Conservation (phyloP, 1,284 basidiomycete species). For the Heterobasidion parviporum region DNA sequence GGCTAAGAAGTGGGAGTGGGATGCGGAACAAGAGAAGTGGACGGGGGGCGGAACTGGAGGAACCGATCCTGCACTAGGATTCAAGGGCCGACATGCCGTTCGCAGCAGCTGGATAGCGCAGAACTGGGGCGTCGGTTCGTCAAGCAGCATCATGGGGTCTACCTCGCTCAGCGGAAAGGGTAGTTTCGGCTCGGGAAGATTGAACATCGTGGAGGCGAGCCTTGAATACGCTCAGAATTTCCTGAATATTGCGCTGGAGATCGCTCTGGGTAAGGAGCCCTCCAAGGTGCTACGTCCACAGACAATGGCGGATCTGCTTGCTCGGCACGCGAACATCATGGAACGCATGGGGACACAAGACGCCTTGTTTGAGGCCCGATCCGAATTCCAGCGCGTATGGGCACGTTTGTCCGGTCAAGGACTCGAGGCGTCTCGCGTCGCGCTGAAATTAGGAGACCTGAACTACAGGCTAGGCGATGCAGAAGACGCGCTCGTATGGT, state of each 20-base stretch:
- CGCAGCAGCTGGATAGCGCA: constrained; percentile 74
- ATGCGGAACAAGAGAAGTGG: constrained; percentile 64
- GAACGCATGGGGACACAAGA: constrained; percentile 59
- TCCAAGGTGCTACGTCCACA: constrained; percentile 35
- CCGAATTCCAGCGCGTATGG: constrained; percentile 62
- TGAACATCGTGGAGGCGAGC: constrained; percentile 42
- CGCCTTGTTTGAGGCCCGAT: constrained; percentile 48
- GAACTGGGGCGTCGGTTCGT: constrained; percentile 57
- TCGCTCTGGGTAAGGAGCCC: constrained; percentile 31
- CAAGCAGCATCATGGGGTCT: constrained; percentile 28
- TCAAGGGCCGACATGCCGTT: constrained; percentile 56
- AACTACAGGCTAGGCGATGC: constrained; percentile 43
- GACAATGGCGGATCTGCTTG: constrained; percentile 51
- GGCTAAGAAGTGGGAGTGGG: constrained; percentile 63
- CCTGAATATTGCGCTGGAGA: constrained; percentile 40
- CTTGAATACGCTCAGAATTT: constrained; percentile 48
- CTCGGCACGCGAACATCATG: constrained; percentile 55
- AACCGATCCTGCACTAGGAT: constrained; percentile 66
- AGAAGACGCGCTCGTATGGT: constrained; percentile 56
- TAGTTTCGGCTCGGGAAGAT: constrained; percentile 25
- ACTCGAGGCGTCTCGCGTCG: constrained; percentile 43
- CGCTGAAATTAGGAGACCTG: constrained; percentile 60
- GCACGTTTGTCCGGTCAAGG: constrained; percentile 30
- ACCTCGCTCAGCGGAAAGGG: constrained; percentile 27
- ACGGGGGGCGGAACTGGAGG: constrained; percentile 63